Conservation (phyloP, 2,329 filamentous ascomycete genomes). For the Penicillium polonicum region DNA sequence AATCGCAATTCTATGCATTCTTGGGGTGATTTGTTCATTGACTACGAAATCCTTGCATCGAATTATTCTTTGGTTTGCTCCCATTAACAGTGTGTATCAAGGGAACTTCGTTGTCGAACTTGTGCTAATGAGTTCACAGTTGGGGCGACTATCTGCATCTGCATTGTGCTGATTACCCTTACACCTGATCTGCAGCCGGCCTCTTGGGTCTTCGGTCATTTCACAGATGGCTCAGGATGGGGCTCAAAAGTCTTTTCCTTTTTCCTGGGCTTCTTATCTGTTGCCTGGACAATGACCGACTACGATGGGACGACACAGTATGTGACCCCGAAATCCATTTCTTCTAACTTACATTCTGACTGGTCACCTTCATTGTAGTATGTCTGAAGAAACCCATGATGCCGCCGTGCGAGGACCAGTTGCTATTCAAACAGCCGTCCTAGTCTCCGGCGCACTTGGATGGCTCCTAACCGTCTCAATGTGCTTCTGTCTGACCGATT, state of each 20-base stretch:
- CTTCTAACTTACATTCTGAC: background rate
- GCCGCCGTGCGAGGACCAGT: slow-evolving; percentile 60
- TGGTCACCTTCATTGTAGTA: slow-evolving; percentile 40
- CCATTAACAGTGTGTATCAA: slow-evolving; percentile 56
- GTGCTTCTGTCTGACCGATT: slow-evolving; percentile 61
- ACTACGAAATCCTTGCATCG: slow-evolving; percentile 60
- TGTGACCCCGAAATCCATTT: slow-evolving; percentile 19
- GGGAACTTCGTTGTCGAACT: background rate
- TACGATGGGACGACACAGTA: slow-evolving; percentile 66
- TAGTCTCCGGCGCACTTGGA: slow-evolving; percentile 60
- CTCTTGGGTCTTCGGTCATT: slow-evolving; percentile 60
- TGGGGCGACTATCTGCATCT: slow-evolving; percentile 60
- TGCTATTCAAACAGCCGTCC: slow-evolving; percentile 59
- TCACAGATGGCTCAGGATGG: slow-evolving; percentile 64
- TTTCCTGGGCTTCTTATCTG: slow-evolving; percentile 53
- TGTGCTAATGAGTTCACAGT: slow-evolving; percentile 36
- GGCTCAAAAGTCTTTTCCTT: slow-evolving; percentile 62
- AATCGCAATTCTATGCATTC: slow-evolving; percentile 54
- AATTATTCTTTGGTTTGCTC: slow-evolving; percentile 64
- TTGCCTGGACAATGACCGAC: slow-evolving; percentile 62
- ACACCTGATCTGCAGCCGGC: slow-evolving; percentile 60
- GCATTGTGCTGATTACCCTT: slow-evolving; percentile 57
- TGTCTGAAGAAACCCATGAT: slow-evolving; percentile 67
- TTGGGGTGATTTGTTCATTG: slow-evolving; percentile 62
- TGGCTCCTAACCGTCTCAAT: slow-evolving; percentile 63